Percentiles rank a stretch among this genome's conserved stretches.
Conservation (phyloP, 192 early-diverging fungal genomes). For the Phycomyces blakesleeanus region DNA sequence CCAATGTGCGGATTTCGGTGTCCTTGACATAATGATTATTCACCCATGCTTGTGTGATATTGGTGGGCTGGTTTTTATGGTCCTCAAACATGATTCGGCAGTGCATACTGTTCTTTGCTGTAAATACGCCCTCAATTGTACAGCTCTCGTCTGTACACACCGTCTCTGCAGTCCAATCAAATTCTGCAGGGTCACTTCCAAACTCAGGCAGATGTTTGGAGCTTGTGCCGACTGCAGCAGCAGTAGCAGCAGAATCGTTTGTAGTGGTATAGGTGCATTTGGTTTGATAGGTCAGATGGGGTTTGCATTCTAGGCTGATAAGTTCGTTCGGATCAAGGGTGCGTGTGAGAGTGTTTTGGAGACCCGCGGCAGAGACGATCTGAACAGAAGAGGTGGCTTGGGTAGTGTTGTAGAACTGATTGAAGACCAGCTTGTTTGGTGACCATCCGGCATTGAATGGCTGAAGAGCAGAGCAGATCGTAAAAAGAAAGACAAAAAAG, state of each 20-base stretch:
- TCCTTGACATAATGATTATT: neutral
- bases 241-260: slow-evolving; percentile 2
- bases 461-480: slow-evolving; percentile 29
- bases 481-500: slow-evolving; percentile 24
- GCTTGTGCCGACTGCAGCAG: neutral
- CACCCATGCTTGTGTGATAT: neutral
- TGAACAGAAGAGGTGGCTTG: slow-evolving; percentile 26
- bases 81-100: slow-evolving; percentile 9
- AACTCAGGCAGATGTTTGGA: neutral
- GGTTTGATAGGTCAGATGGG: neutral
- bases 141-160: neutral
- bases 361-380: slow-evolving; percentile 20
- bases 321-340: slow-evolving; percentile 7
- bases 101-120: slow-evolving; percentile 13
- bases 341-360: neutral
- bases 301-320: neutral
- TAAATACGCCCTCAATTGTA: neutral
- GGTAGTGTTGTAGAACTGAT: slow-evolving; percentile 37
- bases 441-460: slow-evolving; percentile 36
- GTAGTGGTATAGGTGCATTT: slow-evolving; percentile 8
- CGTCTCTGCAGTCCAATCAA: neutral
- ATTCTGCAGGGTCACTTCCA: neutral
- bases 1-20: neutral
- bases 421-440: slow-evolving; percentile 45
- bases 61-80: neutral